Conservation (phyloP, 805 yeast genomes). For the Cyberlindnera petersonii region DNA sequence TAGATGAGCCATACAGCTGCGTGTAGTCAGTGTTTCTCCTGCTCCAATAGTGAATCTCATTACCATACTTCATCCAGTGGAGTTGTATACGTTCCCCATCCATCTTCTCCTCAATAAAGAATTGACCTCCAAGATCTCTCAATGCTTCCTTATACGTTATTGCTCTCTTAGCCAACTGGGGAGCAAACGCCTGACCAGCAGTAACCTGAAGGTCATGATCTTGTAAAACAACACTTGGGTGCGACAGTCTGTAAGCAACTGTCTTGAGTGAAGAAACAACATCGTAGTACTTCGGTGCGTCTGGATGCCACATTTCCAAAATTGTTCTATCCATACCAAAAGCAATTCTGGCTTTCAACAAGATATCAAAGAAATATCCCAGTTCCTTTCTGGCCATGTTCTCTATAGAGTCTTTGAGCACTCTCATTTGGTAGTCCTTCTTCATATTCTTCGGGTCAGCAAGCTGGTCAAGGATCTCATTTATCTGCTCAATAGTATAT, state of each 20-base stretch:
- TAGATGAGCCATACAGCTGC: conserved; percentile 56
- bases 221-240: conserved; percentile 43
- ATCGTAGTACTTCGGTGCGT: conserved; percentile 60
- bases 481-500: conserved; percentile 47
- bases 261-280: conserved; percentile 61
- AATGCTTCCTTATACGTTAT: conserved; percentile 49
- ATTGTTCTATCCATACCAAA: conserved; percentile 53
- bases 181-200: conserved; percentile 50
- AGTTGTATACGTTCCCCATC: conserved; percentile 89
- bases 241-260: conserved; percentile 55
- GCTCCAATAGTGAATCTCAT: conserved; percentile 37
- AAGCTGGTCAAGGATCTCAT: conserved; percentile 42
- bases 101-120: conserved; percentile 82
- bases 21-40: conserved; percentile 75
- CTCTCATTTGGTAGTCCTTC: conserved; percentile 37
- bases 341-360: conserved; percentile 58
- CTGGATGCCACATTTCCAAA: conserved; percentile 70
- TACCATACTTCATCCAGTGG: conserved; percentile 53
- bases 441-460: conserved; percentile 27
- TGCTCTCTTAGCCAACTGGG: conserved; percentile 67
- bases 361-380: conserved; percentile 62
- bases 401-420: conserved; percentile 48
- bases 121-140: conserved; percentile 41
- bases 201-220: conserved; percentile 34
- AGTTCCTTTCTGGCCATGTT: conserved; percentile 59